Evolutionary conservation across 306 rosid genomes (phyloP), one percentile per base, ranked within the genome.

Genomic region (Prunus salicina): DNA sequence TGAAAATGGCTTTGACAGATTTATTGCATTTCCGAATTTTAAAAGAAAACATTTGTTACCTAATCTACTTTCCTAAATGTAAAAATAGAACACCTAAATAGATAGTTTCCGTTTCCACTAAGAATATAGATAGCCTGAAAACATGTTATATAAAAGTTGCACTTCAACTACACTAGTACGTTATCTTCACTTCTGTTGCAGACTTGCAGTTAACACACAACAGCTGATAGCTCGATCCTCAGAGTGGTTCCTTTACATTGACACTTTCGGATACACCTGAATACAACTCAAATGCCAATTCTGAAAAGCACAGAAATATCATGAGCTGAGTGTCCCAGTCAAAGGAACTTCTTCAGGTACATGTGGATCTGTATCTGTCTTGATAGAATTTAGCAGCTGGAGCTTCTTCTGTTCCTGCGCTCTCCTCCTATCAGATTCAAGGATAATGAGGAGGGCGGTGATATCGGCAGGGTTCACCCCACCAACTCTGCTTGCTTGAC

Each of bases 381-480:
- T 73, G 72, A 87, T 58, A 64, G 88, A 84, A 75, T 76, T 85
- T 73, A 87, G 78, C 82, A 84, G 88, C 78, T 89, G 78, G 71
- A 76, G 87, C 82, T 83, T 87, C 82, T 70, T 87, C 78, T 80
- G 89, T 69, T 86, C 92, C 43, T 85, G 90, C 81, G 87, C 89
- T 83, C 74, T 90, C 80, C 97, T 95, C 65, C 91, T 55, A 66
- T 82, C 88, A 81, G 93, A 47, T 80, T 95, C 98, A 4, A 95
- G 93, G 83, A 88, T 89, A 76, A 92, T 89, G 63, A 92, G 93
- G 53, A 95, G 96, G 76, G 97, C 96, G 12, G 97, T 95, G 53
- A 92, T 87, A 81, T 95, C 98, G 15, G 97, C 97, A 43, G 98
- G 97, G 87, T 91, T 95, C 83, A 95, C 98, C 81, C 98, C 98